Percentiles rank a stretch among this genome's conserved stretches.
Conservation (phyloP, 768 basidiomycete species). For the Gyrodon lividus region DNA sequence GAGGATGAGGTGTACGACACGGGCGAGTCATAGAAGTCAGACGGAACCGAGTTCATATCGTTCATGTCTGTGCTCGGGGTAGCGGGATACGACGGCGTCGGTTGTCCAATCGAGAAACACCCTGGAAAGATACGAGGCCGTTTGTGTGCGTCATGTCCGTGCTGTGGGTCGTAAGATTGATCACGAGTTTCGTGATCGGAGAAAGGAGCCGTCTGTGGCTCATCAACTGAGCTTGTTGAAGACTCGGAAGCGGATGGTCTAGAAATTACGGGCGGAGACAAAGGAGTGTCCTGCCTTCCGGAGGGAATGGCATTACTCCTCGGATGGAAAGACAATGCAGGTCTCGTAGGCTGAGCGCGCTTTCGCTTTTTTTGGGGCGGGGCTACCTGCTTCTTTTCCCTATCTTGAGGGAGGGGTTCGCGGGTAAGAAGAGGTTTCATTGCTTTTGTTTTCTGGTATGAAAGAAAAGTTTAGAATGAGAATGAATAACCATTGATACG, state of each 20-base stretch:
- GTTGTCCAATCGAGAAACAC: conserved; percentile 4
- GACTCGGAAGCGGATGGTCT: conserved; percentile 11
- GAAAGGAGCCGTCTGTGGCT: conserved; percentile 4
- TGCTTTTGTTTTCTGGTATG: conserved; percentile 22
- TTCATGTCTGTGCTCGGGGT: conserved; percentile 14
- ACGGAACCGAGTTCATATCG: conserved; percentile 9
- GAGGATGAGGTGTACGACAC: conserved; percentile 21
- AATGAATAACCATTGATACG: conserved; percentile 11
- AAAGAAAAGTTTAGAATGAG: conserved; percentile 9
- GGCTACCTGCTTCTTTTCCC: conserved; percentile 20
- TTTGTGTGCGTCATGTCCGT: conserved; percentile 12
- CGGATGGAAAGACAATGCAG: conserved; percentile 22
- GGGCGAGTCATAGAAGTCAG: conserved; percentile 23
- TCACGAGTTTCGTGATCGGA: conserved; percentile 10
- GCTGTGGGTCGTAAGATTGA: conserved; percentile 1
- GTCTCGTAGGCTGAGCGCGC: conserved; percentile 16
- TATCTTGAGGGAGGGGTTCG: conserved; percentile 23
- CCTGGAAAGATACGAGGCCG: conserved; percentile 17
- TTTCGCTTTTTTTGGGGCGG: conserved; percentile 26
- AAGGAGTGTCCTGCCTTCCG: conserved; percentile 20
- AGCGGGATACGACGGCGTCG: conserved; percentile 9
- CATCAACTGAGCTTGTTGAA: conserved; percentile 11
- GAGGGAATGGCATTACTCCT: conserved; percentile 16
- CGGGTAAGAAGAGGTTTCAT: conserved; percentile 19
- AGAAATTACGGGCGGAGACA: conserved; percentile 4